Conservation (phyloP, 225 moss, liverwort and hornwort genomes). For the Pseudoscleropodium purum region DNA sequence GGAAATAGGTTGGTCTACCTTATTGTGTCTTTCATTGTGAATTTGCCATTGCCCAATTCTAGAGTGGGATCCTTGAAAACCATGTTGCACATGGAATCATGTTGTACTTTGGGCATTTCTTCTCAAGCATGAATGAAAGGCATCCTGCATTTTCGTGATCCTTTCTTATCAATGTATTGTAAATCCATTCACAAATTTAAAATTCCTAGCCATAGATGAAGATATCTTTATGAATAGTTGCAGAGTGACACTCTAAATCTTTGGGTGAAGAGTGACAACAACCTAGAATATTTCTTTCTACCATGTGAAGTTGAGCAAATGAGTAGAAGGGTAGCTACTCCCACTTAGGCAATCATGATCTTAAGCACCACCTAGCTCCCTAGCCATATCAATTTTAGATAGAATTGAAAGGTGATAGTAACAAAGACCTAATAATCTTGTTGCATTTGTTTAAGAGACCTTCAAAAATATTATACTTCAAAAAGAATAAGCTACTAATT, state of each 20-base stretch:
- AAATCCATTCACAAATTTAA: fast-evolving
- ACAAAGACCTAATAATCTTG: neutral
- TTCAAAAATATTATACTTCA: neutral
- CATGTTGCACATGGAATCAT: fast-evolving
- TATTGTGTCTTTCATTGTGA: no score
- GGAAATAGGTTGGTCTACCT: no score
- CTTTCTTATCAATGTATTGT: fast-evolving
- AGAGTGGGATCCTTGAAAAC: neutral
- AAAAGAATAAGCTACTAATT: neutral
- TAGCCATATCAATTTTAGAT: neutral
- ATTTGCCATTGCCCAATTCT: fast-evolving
- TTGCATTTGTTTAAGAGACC: neutral
- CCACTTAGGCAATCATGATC: neutral
- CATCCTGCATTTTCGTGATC: fast-evolving
- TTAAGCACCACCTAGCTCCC: fast-evolving
- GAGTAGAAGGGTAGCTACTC: fast-evolving
- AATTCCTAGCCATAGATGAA: neutral
- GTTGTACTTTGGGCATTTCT: fast-evolving
- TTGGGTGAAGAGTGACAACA: fast-evolving
- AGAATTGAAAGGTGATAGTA: neutral
- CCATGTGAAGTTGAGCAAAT: fast-evolving
- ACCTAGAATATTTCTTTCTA: no score
- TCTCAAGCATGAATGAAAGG: neutral
- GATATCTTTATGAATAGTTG: neutral
- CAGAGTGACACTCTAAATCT: fast-evolving